A percentile compares a stretch with the other conserved stretches of the same genome.
These are phyloP conservation scores for Chlorella ohadii DNA, from an alignment of 139 green algal genomes.

Conservation along the genomic window DNA sequence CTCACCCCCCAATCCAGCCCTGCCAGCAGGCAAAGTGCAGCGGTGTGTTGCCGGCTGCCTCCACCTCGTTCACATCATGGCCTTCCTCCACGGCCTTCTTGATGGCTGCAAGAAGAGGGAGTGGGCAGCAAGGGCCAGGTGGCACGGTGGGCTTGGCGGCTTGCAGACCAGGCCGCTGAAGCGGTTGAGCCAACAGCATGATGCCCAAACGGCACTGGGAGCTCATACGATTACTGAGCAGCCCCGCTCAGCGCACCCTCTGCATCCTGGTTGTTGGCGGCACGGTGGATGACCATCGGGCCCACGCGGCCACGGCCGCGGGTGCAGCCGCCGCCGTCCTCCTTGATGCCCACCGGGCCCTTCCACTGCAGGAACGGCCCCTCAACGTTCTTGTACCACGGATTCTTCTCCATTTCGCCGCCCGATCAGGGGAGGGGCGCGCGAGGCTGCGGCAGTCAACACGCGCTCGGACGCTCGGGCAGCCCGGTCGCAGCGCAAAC, in stretches of 20 bases:
- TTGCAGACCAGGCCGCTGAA: not conserved
- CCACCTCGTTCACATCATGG: slow-evolving; percentile 92
- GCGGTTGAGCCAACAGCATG: not conserved
- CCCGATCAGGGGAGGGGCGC: too few relatives aligned
- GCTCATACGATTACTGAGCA: too few relatives aligned
- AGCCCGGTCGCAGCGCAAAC: too few relatives aligned
- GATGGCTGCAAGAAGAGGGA: slow-evolving; percentile 53
- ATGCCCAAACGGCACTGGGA: too few relatives aligned
- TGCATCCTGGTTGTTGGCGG: slow-evolving; percentile 74
- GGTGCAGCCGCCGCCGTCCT: slow-evolving; percentile 87
- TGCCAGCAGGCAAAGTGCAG: slow-evolving; percentile 86
- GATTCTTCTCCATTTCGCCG: slow-evolving; percentile 75
- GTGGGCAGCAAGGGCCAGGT: too few relatives aligned
- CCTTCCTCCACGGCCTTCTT: slow-evolving; percentile 64
- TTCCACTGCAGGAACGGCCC: slow-evolving; percentile 77
- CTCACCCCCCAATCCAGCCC: slow-evolving; percentile 83
- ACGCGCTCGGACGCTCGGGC: not conserved
- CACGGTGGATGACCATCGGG: slow-evolving; percentile 84
- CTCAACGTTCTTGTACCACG: slow-evolving; percentile 82
- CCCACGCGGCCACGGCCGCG: slow-evolving; percentile 82
- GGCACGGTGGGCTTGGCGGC: not conserved
- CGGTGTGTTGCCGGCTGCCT: slow-evolving; percentile 91
- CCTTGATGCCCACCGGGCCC: slow-evolving; percentile 85
- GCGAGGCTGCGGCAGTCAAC: slow-evolving; percentile 1
- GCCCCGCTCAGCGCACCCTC: slow-evolving; percentile 52